Evolutionary conservation across 2,329 filamentous ascomycete species (phyloP).

Genomic region (Iodosphaeria phyllophila): DNA sequence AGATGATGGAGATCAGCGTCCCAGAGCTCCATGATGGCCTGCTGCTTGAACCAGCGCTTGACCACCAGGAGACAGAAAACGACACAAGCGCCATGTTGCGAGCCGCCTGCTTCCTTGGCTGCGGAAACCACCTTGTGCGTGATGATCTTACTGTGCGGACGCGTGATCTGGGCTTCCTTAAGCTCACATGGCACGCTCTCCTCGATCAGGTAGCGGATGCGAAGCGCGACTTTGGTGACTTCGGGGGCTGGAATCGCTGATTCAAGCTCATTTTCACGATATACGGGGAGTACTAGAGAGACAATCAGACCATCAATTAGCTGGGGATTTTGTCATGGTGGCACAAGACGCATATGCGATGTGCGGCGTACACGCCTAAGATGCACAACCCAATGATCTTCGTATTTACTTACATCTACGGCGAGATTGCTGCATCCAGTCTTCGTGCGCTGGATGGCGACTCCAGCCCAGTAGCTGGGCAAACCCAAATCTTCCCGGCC

Average conservation of each 20-base stretch:
- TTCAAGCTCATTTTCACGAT: slow-evolving; percentile 35
- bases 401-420: slow-evolving; percentile 19
- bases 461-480: slow-evolving; percentile 16
- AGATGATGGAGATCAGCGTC: slow-evolving; percentile 71
- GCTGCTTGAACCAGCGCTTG: slow-evolving; percentile 57
- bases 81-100: slow-evolving; percentile 59
- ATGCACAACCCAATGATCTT: slow-evolving; percentile 1
- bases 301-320: slow-evolving; percentile 1
- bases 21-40: slow-evolving; percentile 72
- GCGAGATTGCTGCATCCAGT: slow-evolving; percentile 23
- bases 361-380: neutral
- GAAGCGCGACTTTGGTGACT: slow-evolving; percentile 78
- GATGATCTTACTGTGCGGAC: slow-evolving; percentile 70
- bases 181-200: slow-evolving; percentile 82
- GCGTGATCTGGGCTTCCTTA: slow-evolving; percentile 54
- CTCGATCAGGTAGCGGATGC: slow-evolving; percentile 80
- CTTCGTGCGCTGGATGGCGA: slow-evolving; percentile 12
- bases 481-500: slow-evolving; percentile 14
- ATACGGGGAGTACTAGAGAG: slow-evolving; percentile 42
- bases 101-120: slow-evolving; percentile 63
- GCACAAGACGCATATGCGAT: neutral
- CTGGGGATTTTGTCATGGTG: neutral
- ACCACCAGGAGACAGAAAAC: slow-evolving; percentile 66
- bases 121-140: slow-evolving; percentile 63
- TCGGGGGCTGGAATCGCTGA: slow-evolving; percentile 57